A percentile compares a stretch with the other conserved stretches of the same genome.
These are phyloP conservation scores for Solanum hybrid DNA, from an alignment of 305 asterid species.

Conservation along the genomic window DNA sequence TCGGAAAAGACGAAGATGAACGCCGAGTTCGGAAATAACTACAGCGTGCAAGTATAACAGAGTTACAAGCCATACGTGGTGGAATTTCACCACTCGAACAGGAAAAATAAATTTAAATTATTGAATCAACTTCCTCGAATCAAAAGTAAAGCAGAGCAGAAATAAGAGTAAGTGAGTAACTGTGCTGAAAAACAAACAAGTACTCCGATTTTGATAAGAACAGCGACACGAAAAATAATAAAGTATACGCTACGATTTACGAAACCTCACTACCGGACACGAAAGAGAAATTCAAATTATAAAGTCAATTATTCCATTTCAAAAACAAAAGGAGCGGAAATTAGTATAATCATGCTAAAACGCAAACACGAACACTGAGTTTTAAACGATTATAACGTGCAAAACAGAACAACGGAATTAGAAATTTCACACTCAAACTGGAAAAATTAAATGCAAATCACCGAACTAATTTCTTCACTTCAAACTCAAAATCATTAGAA, in stretches of 20 bases:
- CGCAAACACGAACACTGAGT: background rate
- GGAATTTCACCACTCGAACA: background rate
- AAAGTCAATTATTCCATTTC: background rate
- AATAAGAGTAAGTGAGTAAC: background rate
- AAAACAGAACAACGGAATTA: background rate
- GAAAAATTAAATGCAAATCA: background rate
- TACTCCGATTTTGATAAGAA: background rate
- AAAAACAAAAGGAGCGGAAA: background rate
- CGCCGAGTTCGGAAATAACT: background rate
- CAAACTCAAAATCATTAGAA: background rate
- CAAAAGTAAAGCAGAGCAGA: background rate
- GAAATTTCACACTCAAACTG: background rate
- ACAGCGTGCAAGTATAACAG: background rate
- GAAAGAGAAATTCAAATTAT: background rate
- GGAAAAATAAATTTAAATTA: background rate
- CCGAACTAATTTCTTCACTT: background rate
- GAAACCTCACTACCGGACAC: background rate
- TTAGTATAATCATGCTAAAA: background rate
- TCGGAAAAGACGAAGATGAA: background rate
- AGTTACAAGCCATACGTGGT: background rate
- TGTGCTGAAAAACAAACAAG: background rate
- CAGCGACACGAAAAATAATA: background rate
- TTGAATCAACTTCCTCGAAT: background rate
- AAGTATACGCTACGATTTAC: background rate
- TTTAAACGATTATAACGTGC: background rate